Evolutionary conservation across 768 basidiomycete genomes (phyloP).

Genomic region (Amanita fuliginea): DNA sequence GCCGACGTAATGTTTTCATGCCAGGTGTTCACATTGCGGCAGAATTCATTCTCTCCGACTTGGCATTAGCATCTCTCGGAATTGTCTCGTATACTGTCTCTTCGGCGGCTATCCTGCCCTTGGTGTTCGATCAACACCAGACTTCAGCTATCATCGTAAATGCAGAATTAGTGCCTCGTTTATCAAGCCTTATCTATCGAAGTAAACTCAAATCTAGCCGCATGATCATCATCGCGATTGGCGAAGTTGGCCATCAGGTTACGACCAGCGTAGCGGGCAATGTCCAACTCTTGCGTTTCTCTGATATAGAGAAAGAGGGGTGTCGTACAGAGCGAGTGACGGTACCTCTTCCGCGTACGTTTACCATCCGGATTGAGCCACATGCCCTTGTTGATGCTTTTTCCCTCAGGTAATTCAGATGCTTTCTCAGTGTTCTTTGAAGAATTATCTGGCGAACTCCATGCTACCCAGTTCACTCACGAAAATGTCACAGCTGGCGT

Average conservation of each 20-base stretch:
- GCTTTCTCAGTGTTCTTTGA: conserved; percentile 59
- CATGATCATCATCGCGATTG: conserved; percentile 61
- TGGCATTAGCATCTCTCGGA: conserved; percentile 64
- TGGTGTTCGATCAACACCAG: conserved; percentile 51
- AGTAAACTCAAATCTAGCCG: conserved; percentile 31
- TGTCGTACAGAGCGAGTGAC: conserved; percentile 34
- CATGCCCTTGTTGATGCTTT: not conserved
- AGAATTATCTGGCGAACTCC: conserved; percentile 38
- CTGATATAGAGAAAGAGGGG: conserved; percentile 62
- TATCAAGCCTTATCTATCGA: conserved; percentile 68
- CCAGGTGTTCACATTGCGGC: not conserved
- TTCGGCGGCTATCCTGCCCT: conserved; percentile 48
- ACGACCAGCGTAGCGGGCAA: conserved; percentile 37
- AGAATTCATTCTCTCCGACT: conserved; percentile 76
- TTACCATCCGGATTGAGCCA: not conserved
- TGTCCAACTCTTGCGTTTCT: conserved; percentile 52
- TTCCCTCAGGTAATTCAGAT: conserved; percentile 39
- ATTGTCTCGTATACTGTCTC: conserved; percentile 58
- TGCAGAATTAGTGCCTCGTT: conserved; percentile 49
- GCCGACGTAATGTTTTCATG: conserved; percentile 9
- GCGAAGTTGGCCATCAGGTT: conserved; percentile 39
- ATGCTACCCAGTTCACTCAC: conserved; percentile 64
- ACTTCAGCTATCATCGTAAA: conserved; percentile 70
- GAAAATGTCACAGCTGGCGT: conserved; percentile 85
- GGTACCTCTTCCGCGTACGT: conserved; percentile 44